A percentile compares a stretch with the other conserved stretches of the same genome.
Conservation (phyloP, 2,329 filamentous ascomycete species). For the Coniochaeta pulveracea region DNA sequence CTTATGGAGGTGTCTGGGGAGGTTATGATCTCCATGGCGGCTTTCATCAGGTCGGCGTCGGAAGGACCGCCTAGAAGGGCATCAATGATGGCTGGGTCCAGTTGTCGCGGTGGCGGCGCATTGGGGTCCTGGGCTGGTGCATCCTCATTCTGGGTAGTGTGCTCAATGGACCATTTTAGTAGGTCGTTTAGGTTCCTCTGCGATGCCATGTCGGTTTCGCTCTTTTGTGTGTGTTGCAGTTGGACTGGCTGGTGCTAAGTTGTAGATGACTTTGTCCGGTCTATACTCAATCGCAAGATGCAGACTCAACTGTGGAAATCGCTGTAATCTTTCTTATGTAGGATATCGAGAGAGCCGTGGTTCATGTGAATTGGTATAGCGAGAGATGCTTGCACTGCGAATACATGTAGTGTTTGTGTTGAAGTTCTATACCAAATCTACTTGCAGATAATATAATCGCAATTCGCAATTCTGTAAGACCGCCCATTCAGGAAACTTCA, state of each 20-base stretch:
- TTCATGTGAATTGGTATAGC: no score
- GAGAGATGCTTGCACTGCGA: no score
- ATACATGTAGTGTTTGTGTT: no score
- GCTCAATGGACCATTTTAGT: constrained; percentile 25
- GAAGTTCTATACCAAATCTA: no score
- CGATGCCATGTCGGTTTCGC: constrained; percentile 12
- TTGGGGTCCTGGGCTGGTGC: constrained; percentile 1
- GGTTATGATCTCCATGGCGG: constrained; percentile 66
- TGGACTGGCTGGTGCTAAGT: constrained; percentile 5
- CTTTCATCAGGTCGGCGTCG: constrained; percentile 86
- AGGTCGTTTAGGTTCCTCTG: constrained; percentile 22
- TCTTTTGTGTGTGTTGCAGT: constrained; percentile 5
- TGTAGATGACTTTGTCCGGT: no score
- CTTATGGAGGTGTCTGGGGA: constrained; percentile 43
- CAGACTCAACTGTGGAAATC: no score
- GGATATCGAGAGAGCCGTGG: no score
- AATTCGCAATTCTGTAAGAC: no score
- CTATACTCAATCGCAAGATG: no score
- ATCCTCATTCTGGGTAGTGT: constrained; percentile 22
- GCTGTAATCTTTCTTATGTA: no score
- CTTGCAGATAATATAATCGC: no score
- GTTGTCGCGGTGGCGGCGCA: constrained; percentile 17
- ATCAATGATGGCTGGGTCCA: constrained; percentile 61
- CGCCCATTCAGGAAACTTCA: no score
- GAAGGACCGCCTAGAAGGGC: constrained; percentile 73